A percentile compares a stretch with the other conserved stretches of the same genome.
phyloP scores from a whole-genome alignment of 768 basidiomycete species.

The Collybia mongolica region DNA sequence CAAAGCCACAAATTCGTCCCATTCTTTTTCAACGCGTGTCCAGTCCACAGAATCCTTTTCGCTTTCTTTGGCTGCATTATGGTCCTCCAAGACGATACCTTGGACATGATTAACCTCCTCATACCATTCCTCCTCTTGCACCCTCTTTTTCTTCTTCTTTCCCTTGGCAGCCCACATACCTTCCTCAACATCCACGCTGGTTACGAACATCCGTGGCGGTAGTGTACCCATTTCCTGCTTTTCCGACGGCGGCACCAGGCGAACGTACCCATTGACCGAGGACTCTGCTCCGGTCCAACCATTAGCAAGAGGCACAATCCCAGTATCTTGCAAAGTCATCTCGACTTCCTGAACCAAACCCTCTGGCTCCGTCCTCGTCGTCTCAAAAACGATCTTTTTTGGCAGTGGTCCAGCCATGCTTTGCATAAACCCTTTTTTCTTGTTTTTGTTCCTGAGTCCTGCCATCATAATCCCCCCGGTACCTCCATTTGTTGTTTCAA shows the following conservation, averaged over 20 bases:
- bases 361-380: not conserved
- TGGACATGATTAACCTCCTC: not conserved
- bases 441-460: slow-evolving; percentile 72
- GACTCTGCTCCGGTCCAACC: not conserved
- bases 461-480: slow-evolving; percentile 40
- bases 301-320: not conserved
- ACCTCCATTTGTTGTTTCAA: slow-evolving; percentile 10
- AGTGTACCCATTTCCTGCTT: slow-evolving; percentile 45
- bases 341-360: not conserved
- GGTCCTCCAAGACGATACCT: not conserved
- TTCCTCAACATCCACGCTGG: slow-evolving; percentile 68
- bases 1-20: slow-evolving; percentile 24
- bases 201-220: slow-evolving; percentile 67
- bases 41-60: slow-evolving; percentile 31
- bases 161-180: slow-evolving; percentile 37
- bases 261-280: slow-evolving; percentile 18
- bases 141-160: slow-evolving; percentile 25
- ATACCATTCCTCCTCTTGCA: slow-evolving; percentile 11
- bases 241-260: slow-evolving; percentile 64
- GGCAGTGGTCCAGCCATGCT: slow-evolving; percentile 39
- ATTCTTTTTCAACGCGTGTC: slow-evolving; percentile 28
- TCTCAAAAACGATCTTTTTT: slow-evolving; percentile 54
- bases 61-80: slow-evolving; percentile 1
- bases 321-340: too few species aligned
- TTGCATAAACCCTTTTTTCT: slow-evolving; percentile 64